Evolutionary conservation across 2,329 filamentous ascomycete genomes (phyloP), one percentile per base, ranked within the genome.

Genomic region (Bipolaris bicolor): DNA sequence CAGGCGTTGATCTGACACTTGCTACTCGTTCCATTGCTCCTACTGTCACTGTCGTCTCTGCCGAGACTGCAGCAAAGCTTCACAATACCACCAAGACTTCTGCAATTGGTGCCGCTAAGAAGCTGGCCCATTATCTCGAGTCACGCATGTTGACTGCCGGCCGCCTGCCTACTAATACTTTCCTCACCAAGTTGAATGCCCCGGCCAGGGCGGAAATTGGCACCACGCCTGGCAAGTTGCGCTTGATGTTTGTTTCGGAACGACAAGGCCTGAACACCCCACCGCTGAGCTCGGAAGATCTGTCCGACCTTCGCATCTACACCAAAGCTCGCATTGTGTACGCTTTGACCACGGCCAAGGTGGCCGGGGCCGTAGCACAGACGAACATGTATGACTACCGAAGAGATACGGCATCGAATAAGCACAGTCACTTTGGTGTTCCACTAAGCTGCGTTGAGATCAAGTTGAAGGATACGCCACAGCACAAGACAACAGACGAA

Each of bases 331-430:
- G 92, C 49, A 82, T 97, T 55, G 83, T 96, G 49, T 97, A 98
- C 75, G 93, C 92, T 3, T 82, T 99, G 52, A 90, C 92, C 16
- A 88, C 90, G 0, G 82, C 91, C 22, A 86, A 86, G 59, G 90
- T 98, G n/a, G 94, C 93, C 2, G 95, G 95, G 36, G 89, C 93
- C 0, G 86, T 96, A n/a, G 82, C 89, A 1, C 94, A 98, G 78
- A 96, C 91, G 7, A 88, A 91, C 60, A 83, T 93, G 37, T 96
- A 91, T 71, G 94, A 98, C 74, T 98, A 98, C 76, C 83, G 94
- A 47, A 64, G 82, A 77, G 36, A 76, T 39, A 72, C 76, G 41
- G 49, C 64, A 6, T 72, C 62, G 62, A 72, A 67, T 50, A 76
- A 80, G 43, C 78, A 79, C 44, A 81, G 77, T 56, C 92, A 96